Evolutionary conservation across 768 basidiomycete genomes (phyloP), one percentile per base, ranked within the genome.

Genomic region (Boletus sensibilis): DNA sequence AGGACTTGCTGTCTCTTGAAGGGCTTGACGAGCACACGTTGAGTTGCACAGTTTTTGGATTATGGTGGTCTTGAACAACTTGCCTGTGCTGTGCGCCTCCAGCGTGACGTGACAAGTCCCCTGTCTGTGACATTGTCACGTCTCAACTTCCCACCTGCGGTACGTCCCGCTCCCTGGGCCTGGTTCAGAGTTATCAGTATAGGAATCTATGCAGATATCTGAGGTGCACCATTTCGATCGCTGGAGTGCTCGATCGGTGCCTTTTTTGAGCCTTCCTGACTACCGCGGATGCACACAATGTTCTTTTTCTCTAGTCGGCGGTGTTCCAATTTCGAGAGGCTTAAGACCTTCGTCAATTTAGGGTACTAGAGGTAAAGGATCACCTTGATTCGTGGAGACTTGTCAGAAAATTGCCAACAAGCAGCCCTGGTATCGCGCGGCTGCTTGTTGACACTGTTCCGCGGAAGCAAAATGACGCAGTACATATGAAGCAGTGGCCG

Each of bases 41-140:
- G 63, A 69, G 68, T 60, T 50, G 67, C 49, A 68, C 61, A 64
- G 16, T 47, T n/a, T n/a, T n/a, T 29, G 43, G 52, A 57, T 53
- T 27, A 62, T 68, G 34, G 67, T 70, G 64, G 68, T 66, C 58
- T 58, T 64, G 67, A 56, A 57, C 16, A 55, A 72, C 66, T 72
- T 70, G 68, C 70, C 68, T 72, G 53, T n/a, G 52, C 68, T 72
- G 53, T n/a, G 52, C 23, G 20, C 18, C 39, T 55, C 20, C 23
- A 49, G 23, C 38, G 70, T 72, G 68, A 70, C 38, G 68, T 68
- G 65, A 68, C 68, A 58, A 3, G 0, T 34, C 65, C 68, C 68
- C 68, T 72, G 46, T 70, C 31, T 51, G 60, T 69, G 61, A 69
- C 63, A n/a, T 0, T 31, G 59, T 72, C 68, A 69, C 70, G 25